These are phyloP conservation scores for Cercospora brassicicola DNA, from an alignment of 2,329 filamentous ascomycete species.

Conservation along the genomic window DNA sequence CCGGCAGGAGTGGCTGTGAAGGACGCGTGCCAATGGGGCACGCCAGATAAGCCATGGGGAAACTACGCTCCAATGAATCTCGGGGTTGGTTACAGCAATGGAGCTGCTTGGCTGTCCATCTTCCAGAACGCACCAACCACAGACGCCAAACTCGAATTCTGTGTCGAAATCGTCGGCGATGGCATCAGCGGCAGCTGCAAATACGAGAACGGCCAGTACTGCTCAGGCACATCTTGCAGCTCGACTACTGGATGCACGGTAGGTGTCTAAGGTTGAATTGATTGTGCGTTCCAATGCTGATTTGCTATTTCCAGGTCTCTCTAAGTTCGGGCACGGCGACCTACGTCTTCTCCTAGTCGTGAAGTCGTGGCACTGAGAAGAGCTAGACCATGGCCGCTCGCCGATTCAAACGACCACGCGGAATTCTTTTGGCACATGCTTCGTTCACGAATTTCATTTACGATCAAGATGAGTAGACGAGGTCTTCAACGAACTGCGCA, in stretches of 20 bases:
- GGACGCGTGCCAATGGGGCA: constrained; percentile 76
- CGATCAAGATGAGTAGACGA: constrained; percentile 2
- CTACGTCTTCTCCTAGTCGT: constrained; percentile 45
- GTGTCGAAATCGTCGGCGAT: constrained; percentile 73
- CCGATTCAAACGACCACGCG: constrained; percentile 21
- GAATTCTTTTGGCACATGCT: constrained; percentile 15
- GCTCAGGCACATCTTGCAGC: constrained; percentile 52
- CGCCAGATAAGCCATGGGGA: constrained; percentile 59
- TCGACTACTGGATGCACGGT: constrained; percentile 72
- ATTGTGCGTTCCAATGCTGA: not conserved
- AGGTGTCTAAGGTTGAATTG: constrained; percentile 48
- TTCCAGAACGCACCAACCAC: constrained; percentile 82
- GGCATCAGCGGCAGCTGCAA: constrained; percentile 61
- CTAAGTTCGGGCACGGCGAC: constrained; percentile 52
- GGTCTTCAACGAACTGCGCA: not conserved
- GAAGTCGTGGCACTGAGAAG: constrained; percentile 17
- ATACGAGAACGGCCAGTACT: constrained; percentile 65
- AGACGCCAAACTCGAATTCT: constrained; percentile 69
- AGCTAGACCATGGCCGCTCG: constrained; percentile 15
- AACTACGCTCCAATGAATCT: constrained; percentile 89
- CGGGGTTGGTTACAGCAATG: constrained; percentile 71
- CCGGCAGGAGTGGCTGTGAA: constrained; percentile 66
- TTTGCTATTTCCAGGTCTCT: constrained; percentile 45
- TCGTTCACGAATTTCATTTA: constrained; percentile 17
- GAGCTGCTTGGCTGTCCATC: constrained; percentile 76